Evolutionary conservation across 129 eudicot species (phyloP).

Genomic region (Flaveria sonorensis): DNA sequence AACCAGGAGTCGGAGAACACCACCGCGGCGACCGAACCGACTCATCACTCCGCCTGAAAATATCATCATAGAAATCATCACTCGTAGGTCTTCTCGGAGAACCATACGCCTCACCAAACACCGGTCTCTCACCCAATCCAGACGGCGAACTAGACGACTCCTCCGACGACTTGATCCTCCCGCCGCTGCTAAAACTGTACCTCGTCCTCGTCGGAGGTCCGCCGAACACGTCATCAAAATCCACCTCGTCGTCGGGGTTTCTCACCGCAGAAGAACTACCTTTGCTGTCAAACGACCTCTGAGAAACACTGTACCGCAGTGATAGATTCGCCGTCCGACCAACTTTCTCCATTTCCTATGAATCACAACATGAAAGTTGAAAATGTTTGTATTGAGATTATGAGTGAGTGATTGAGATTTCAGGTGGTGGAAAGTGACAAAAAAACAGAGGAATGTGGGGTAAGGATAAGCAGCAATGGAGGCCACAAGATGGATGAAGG

Average conservation of each 20-base stretch:
- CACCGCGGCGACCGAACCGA: constrained; percentile 57
- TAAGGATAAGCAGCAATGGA: neutral
- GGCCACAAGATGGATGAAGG: constrained; percentile 41
- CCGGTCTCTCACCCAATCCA: constrained; percentile 60
- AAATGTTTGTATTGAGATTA: neutral
- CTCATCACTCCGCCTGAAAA: constrained; percentile 60
- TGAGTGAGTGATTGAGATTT: neutral
- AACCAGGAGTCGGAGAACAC: constrained; percentile 33
- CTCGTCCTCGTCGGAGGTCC: constrained; percentile 89
- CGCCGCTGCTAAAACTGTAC: constrained; percentile 47
- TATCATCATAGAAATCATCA: constrained; percentile 75
- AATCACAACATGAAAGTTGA: constrained; percentile 10
- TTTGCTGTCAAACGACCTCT: constrained; percentile 40
- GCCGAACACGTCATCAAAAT: constrained; percentile 91
- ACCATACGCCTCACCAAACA: constrained; percentile 65
- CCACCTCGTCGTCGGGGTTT: constrained; percentile 51
- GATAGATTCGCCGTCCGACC: constrained; percentile 32
- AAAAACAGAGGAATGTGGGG: constrained; percentile 34
- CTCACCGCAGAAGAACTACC: constrained; percentile 37
- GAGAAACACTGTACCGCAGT: constrained; percentile 28
- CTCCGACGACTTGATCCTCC: constrained; percentile 31
- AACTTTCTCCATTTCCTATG: constrained; percentile 51
- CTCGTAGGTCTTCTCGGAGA: constrained; percentile 42
- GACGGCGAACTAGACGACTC: constrained; percentile 40
- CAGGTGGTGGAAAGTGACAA: constrained; percentile 30